Conservation (phyloP, 108 stramenopile genomes). For the Skeletonema costatum region DNA sequence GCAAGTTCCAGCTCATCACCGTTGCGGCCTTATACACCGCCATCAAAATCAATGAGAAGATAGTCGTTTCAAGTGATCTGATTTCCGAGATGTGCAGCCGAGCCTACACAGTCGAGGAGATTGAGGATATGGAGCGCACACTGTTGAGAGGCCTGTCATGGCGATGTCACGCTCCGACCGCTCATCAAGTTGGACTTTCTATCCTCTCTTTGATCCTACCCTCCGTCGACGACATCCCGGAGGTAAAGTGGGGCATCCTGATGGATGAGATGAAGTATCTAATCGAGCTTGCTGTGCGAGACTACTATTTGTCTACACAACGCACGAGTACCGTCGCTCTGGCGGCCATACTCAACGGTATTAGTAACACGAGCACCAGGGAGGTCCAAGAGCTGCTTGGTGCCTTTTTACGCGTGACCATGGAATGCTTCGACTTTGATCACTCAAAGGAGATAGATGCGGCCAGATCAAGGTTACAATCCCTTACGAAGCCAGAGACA, state of each 20-base stretch:
- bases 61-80: conserved; percentile 47
- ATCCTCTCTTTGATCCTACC: conserved; percentile 17
- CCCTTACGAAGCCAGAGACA: too few species aligned
- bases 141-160: conserved; percentile 46
- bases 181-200: conserved; percentile 20
- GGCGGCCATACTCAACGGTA: conserved; percentile 34
- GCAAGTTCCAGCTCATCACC: conserved; percentile 53
- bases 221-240: background rate
- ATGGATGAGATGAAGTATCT: conserved; percentile 37
- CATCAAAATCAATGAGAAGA: conserved; percentile 55
- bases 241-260: conserved; percentile 1
- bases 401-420: too few species aligned
- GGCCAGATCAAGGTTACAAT: too few species aligned
- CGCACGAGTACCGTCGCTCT: conserved; percentile 38
- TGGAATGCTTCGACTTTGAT: too few species aligned
- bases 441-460: too few species aligned
- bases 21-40: conserved; percentile 56
- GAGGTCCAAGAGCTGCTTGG: background rate
- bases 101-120: conserved; percentile 41
- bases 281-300: conserved; percentile 32
- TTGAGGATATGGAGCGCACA: conserved; percentile 57
- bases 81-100: conserved; percentile 60
- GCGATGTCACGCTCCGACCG: conserved; percentile 37
- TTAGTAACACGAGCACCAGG: background rate
- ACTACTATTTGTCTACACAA: conserved; percentile 15